Percentiles rank a stretch among this genome's conserved stretches.
These are phyloP conservation scores for Fusarium citri DNA, from an alignment of 2,329 filamentous ascomycete genomes.

Conservation along the genomic window DNA sequence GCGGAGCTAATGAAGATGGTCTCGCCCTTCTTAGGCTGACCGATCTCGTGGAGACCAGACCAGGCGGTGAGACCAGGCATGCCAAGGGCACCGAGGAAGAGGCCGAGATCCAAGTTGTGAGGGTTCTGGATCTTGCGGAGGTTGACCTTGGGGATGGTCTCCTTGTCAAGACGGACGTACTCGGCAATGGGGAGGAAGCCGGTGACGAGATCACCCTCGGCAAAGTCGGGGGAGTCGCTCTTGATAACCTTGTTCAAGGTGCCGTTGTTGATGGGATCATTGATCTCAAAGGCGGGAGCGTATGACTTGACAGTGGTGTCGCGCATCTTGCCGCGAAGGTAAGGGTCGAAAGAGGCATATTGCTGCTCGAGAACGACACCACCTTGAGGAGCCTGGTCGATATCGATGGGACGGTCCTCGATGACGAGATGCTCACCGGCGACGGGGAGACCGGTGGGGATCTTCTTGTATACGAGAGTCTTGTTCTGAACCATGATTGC, in stretches of 20 bases:
- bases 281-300: conserved; percentile 62
- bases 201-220: conserved; percentile 74
- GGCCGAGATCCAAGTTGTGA: conserved; percentile 70
- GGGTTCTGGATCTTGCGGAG: conserved; percentile 73
- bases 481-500: conserved; percentile 69
- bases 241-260: conserved; percentile 77
- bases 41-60: conserved; percentile 74
- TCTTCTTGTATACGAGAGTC: conserved; percentile 76
- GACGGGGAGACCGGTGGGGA: conserved; percentile 75
- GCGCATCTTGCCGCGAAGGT: conserved; percentile 85
- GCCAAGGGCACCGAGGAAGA: conserved; percentile 78
- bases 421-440: conserved; percentile 76
- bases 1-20: conserved; percentile 87
- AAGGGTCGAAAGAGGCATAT: conserved; percentile 85
- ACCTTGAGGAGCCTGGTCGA: conserved; percentile 65
- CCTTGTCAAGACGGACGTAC: conserved; percentile 68
- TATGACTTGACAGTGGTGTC: conserved; percentile 70
- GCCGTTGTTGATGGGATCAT: conserved; percentile 72
- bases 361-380: conserved; percentile 78
- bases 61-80: conserved; percentile 75
- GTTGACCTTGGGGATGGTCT: conserved; percentile 54
- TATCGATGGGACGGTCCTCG: conserved; percentile 75
- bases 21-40: conserved; percentile 71
- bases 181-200: conserved; percentile 72
- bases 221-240: conserved; percentile 71